These are phyloP conservation scores for Gnaphalium uliginosum DNA, from an alignment of 129 eudicot species.

Conservation along the genomic window DNA sequence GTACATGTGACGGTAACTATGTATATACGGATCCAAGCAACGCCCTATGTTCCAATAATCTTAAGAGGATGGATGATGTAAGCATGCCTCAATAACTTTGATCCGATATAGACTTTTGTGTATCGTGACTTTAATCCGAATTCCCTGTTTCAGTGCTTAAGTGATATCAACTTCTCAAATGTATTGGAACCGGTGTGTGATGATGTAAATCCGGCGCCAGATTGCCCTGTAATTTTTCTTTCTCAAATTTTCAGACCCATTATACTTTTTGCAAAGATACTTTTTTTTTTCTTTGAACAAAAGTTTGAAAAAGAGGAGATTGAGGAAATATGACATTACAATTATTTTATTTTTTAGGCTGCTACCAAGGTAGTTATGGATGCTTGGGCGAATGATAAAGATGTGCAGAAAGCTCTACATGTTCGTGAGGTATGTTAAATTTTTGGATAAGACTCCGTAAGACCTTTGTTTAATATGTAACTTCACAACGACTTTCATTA, in stretches of 20 bases:
- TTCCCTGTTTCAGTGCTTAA: slow-evolving; percentile 22
- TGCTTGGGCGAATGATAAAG: slow-evolving; percentile 28
- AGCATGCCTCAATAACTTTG: background rate
- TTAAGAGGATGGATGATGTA: slow-evolving; percentile 31
- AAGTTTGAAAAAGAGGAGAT: background rate
- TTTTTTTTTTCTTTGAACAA: background rate
- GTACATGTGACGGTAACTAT: slow-evolving; percentile 29
- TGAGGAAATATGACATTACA: background rate
- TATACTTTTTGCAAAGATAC: background rate
- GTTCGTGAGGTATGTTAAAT: slow-evolving; percentile 43
- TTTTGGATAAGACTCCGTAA: too few relatives aligned
- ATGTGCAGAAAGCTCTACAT: slow-evolving; percentile 33
- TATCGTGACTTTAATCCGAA: background rate
- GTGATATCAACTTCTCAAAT: slow-evolving; percentile 3
- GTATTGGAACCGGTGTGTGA: slow-evolving; percentile 25
- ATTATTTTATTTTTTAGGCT: background rate
- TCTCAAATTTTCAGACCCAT: background rate
- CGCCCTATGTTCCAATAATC: slow-evolving; percentile 15
- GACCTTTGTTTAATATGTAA: too few relatives aligned
- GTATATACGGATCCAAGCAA: slow-evolving; percentile 24
- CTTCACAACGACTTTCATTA: background rate
- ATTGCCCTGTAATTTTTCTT: slow-evolving; percentile 26
- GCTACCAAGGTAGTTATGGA: slow-evolving; percentile 15
- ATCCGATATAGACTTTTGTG: background rate
- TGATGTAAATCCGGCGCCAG: slow-evolving; percentile 14